Evolutionary conservation across 2,329 filamentous ascomycete species (phyloP).

Genomic region (Claviceps sorghi): DNA sequence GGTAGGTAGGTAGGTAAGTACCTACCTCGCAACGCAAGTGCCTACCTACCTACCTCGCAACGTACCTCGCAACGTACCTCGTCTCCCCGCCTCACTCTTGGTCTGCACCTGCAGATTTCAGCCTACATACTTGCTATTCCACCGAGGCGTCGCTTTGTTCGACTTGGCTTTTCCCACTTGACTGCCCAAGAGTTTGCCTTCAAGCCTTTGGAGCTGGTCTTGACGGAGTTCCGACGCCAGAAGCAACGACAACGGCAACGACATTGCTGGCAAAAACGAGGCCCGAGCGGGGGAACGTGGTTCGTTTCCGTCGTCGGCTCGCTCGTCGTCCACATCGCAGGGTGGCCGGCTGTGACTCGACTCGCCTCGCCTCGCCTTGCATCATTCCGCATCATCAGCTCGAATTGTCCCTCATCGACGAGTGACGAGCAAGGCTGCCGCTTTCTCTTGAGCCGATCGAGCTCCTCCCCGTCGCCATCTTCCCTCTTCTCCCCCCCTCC

Average conservation of each 20-base stretch:
- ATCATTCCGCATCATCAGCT: conserved; percentile 1
- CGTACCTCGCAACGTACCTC: background rate
- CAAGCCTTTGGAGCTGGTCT: background rate
- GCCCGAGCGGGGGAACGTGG: conserved; percentile 6
- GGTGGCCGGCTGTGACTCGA: background rate
- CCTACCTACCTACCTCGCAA: background rate
- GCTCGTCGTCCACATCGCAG: conserved; percentile 1
- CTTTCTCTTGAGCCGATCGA: background rate
- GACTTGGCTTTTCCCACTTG: background rate
- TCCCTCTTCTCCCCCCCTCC: background rate
- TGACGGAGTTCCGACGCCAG: background rate
- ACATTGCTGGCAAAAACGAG: conserved; percentile 1
- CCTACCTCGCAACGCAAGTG: too few relatives aligned
- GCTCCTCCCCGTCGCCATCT: background rate
- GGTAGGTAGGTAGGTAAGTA: too few relatives aligned
- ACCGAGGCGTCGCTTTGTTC: background rate
- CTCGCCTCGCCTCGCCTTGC: background rate
- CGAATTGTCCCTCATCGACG: background rate
- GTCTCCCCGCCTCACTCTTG: background rate
- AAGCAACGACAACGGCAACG: conserved; percentile 1
- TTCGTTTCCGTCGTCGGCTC: background rate
- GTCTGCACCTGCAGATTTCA: background rate
- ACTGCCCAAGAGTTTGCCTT: background rate
- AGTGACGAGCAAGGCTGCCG: background rate
- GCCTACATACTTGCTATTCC: background rate